Base-by-base conservation (phyloP, 805 yeast genomes). In the Metschnikowia drakensbergensis region DNA sequence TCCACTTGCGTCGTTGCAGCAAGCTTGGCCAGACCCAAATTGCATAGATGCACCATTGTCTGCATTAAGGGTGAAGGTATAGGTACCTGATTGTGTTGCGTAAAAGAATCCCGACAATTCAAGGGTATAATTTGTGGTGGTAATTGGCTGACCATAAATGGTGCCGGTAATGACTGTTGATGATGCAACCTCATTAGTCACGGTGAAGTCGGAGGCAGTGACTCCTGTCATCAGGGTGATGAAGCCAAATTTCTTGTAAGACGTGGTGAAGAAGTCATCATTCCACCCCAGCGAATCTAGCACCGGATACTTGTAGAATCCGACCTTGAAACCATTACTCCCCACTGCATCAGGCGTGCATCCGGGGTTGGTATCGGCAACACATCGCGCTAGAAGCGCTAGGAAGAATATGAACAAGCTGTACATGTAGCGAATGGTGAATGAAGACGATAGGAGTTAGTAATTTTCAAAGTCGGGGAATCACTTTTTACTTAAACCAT, bases 1-100 rank as follows among this genome's bases (percentile, higher is more conserved):
- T 7, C 54, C 51, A 7, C 52, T 45, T 3, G 57, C 55, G 33
- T 53, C 57, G 37, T 49, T 41, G 38, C 58, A 55, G 43, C 58
- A 55, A 1, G 49, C 29, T 23, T 38, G 48, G 10, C 53, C 55
- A 1, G 54, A 32, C n/a, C 58, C 55, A 32, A 55, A 47, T 25
- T 52, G 54, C 49, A 55, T 43, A 5, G 57, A 46, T 1, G 57
- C 58, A 31, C 58, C 58, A 33, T 55, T 52, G 40, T 55, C 58
- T 11, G 58, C 57, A 3, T 35, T 41, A 23, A 55, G 42, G 11
- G 31, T 47, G 44, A 55, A 49, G 4, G 52, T 53, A 44, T 49
- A 53, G 2, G 35, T 36, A 17, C 58, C 58, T 4, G 55, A 9
- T 3, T 30, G 13, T 7, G 50, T 47, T 9, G 58, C 57, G 10